Conservation (phyloP, 306 rosid species). For the Alnus glutinosa region DNA sequence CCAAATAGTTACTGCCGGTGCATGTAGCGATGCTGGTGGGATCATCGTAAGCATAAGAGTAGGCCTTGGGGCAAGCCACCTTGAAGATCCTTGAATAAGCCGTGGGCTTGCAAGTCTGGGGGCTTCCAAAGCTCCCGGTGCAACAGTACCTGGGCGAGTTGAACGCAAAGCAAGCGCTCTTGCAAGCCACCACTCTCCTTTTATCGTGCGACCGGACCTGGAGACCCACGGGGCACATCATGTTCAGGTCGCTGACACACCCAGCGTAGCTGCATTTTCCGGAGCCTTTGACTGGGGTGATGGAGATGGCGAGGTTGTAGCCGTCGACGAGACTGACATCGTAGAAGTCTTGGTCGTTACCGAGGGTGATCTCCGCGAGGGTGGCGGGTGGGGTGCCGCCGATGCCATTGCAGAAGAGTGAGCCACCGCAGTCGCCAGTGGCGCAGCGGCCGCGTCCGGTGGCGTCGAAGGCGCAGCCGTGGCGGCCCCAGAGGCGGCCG, state of each 20-base stretch:
- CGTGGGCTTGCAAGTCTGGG: constrained; percentile 87
- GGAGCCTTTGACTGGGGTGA: constrained; percentile 65
- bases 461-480: constrained; percentile 83
- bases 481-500: constrained; percentile 98
- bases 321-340: constrained; percentile 96
- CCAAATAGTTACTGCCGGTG: constrained; percentile 61
- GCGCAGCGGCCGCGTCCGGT: constrained; percentile 80
- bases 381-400: constrained; percentile 93
- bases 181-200: constrained; percentile 73
- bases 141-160: constrained; percentile 86
- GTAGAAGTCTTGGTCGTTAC: constrained; percentile 82
- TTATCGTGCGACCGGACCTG: constrained; percentile 71
- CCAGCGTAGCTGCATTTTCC: constrained; percentile 88
- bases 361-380: constrained; percentile 82
- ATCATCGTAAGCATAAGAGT: constrained; percentile 93
- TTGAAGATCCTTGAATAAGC: constrained; percentile 83
- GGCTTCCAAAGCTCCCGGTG: constrained; percentile 76
- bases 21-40: constrained; percentile 94
- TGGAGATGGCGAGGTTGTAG: constrained; percentile 79
- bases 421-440: constrained; percentile 91
- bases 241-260: constrained; percentile 81
- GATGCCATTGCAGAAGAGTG: constrained; percentile 78
- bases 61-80: constrained; percentile 86
- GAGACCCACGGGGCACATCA: constrained; percentile 86
- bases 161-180: constrained; percentile 84